A percentile compares a stretch with the other conserved stretches of the same genome.
These are phyloP conservation scores for Irpex sp. DNA, from an alignment of 1,284 basidiomycete genomes.

Conservation along the genomic window DNA sequence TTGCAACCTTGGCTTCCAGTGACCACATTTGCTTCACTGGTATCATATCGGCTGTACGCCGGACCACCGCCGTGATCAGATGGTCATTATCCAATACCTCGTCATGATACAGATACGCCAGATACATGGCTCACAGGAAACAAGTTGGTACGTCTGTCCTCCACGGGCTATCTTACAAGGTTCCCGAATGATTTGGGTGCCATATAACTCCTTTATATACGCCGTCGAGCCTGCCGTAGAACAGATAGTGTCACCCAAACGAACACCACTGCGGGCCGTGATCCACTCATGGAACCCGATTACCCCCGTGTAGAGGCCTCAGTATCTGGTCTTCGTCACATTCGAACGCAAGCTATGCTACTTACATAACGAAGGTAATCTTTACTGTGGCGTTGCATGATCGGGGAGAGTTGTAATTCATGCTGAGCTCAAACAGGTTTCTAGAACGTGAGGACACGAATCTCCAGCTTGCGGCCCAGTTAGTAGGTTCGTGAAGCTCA, in stretches of 20 bases:
- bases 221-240: neutral
- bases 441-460: neutral
- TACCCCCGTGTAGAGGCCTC: neutral
- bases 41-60: slow-evolving; percentile 4
- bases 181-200: neutral
- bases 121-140: neutral
- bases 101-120: neutral
- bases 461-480: neutral
- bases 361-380: neutral
- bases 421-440: neutral
- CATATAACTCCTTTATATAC: neutral
- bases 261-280: neutral
- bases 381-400: neutral
- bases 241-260: neutral
- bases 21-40: neutral
- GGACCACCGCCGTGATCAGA: slow-evolving; percentile 3
- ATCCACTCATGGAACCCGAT: neutral
- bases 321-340: neutral
- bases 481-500: neutral
- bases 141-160: neutral
- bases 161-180: neutral
- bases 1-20: neutral
- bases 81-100: slow-evolving; percentile 1
- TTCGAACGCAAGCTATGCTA: neutral
- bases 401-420: neutral